Conservation (phyloP, 1,284 basidiomycete species). For the Trametes sp. region DNA sequence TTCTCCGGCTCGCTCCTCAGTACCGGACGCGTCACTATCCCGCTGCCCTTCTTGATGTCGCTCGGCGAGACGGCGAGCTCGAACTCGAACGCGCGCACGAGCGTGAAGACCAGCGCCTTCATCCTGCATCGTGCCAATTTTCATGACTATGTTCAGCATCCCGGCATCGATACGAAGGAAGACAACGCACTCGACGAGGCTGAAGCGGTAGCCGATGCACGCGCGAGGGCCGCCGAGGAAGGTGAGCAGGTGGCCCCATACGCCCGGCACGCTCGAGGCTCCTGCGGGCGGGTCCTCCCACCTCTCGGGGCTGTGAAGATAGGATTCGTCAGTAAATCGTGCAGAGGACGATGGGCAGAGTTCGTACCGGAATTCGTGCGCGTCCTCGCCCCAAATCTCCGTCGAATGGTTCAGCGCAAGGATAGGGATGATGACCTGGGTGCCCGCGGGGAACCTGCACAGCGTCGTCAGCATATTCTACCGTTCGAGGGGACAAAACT, state of each 20-base stretch:
- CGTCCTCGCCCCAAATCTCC: slow-evolving; percentile 62
- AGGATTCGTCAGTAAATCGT: no score
- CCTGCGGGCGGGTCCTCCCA: slow-evolving; percentile 58
- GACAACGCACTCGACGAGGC: slow-evolving; percentile 62
- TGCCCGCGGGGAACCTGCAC: slow-evolving; percentile 45
- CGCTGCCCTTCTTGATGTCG: neutral
- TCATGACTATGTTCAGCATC: no score
- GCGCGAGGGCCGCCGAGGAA: slow-evolving; percentile 67
- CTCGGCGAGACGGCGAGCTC: slow-evolving; percentile 52
- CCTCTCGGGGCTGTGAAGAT: slow-evolving; percentile 59
- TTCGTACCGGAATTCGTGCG: slow-evolving; percentile 55
- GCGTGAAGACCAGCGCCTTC: slow-evolving; percentile 62
- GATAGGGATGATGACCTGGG: slow-evolving; percentile 56
- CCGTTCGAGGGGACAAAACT: slow-evolving; percentile 1
- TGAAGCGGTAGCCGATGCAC: slow-evolving; percentile 75
- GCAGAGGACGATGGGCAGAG: neutral
- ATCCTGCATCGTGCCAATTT: slow-evolving; percentile 55
- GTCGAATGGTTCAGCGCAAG: slow-evolving; percentile 52
- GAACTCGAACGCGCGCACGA: slow-evolving; percentile 64
- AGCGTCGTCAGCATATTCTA: neutral
- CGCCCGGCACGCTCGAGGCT: slow-evolving; percentile 56
- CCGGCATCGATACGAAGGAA: no score
- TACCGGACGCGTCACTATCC: neutral
- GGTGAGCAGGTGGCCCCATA: slow-evolving; percentile 63
- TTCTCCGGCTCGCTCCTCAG: neutral